Evolutionary conservation across 441 rosid species (phyloP), one percentile per base, ranked within the genome.

Genomic region (Bocquillonia castaneifolia): DNA sequence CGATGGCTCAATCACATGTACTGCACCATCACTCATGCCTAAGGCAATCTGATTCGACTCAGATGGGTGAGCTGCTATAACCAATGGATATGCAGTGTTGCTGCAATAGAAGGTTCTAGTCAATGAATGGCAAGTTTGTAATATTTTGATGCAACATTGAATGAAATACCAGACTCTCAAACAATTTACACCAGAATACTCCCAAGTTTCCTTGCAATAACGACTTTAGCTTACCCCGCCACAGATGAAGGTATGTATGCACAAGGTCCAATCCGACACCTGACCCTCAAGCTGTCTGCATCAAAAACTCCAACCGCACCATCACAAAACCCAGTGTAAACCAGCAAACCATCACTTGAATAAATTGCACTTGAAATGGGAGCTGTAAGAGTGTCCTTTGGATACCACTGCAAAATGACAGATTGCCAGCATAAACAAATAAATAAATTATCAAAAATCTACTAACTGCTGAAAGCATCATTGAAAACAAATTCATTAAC

Each of bases 251-350:
- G 74, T 37, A 83, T 72, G 69, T 85, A 85, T 14, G 89, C 80
- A 56, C 87, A 83, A 37, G 89, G 77, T 36, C 84, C 83, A 53
- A 85, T 78, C 64, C 89, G 80, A 70, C 87, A 81, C 72, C 85
- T 70, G 23, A 85, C 71, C 72, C 84, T 77, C 28, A 85, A 69
- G 64, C 76, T 65, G 37, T 83, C 87, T 2, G 80, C 80, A 70
- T 85, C 87, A 53, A 85, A 85, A 62, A 85, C 87, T 68, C 85
- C 89, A 56, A 85, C 66, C 29, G 83, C 80, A n/a, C 87, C 89
- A 22, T 85, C 87, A 70, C 82, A 85, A 66, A 85, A 85, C 23
- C 83, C 81, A 51, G 83, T 61, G 76, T 81, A 85, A 29, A 85
- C 69, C 68, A 83, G 72, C 51, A 54, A 69, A 51, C 89, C 80